Evolutionary conservation across 208 protist genomes (phyloP), one percentile per base, ranked within the genome.

Genomic region (Trypanosoma melophagium): DNA sequence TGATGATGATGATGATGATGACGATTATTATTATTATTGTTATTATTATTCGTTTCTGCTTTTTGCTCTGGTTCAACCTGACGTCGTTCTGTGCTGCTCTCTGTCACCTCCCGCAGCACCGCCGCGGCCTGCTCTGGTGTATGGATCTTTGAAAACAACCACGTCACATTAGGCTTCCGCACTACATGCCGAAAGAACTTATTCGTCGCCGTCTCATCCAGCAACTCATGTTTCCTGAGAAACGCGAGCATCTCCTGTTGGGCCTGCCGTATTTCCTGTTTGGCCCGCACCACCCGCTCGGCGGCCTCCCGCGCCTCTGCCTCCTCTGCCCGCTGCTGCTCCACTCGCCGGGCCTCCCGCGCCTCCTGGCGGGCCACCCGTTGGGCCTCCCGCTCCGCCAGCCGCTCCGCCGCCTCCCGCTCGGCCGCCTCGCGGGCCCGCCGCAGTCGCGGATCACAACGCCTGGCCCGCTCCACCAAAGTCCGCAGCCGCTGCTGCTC

Each of bases 371-470:
- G 77, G 53, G 24, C 80, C 66, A 28, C 66, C 25, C 97, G 91
- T 44, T 86, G 82, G 0, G 82, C 85, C 59, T 97, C 90, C 40
- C 87, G 71, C 50, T 78, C 72, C 16, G 9, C 42, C 16, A n/a
- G 28, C 5, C 28, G 28, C 28, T 35, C 28, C 5, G 28, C 72
- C 44, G 79, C 75, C 64, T 96, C 89, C 47, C 97, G 85, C 52
- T 77, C 87, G 60, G 94, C 76, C 10, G 83, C 71, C 45, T 92
- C 78, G 40, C 92, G 89, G 38, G 91, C 78, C 35, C 92, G 89
- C 28, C 86, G 81, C 40, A 98, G 80, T 52, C 97, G 88, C 0
- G 97, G 97, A 74, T 99, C 97, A 65, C 83, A 92, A 66, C 90
- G 93, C 7, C 90, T 79, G 4, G 96, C 93, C 17, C 91, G 72